phyloP scores from a whole-genome alignment of 1,284 basidiomycete species.

The Caloboletus inedulis region DNA sequence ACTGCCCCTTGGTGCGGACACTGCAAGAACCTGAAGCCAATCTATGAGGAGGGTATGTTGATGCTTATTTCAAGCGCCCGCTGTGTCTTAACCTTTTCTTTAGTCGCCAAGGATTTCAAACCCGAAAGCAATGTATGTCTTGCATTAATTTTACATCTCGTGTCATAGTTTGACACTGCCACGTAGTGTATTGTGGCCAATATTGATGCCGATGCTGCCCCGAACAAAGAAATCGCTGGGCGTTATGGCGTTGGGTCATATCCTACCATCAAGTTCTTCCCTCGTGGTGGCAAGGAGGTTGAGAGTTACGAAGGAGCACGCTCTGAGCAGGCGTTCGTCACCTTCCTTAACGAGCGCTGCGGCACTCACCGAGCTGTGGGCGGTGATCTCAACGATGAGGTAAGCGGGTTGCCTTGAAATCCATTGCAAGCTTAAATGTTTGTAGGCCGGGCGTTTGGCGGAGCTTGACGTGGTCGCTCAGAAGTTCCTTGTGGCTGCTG shows the following conservation, averaged over 20 bases:
- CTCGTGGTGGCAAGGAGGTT: conserved; percentile 62
- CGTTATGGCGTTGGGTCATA: conserved; percentile 73
- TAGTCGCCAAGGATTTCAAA: conserved; percentile 76
- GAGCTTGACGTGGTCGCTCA: conserved; percentile 78
- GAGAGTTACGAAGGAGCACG: conserved; percentile 69
- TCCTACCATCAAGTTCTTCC: conserved; percentile 97
- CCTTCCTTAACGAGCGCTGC: conserved; percentile 84
- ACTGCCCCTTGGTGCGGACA: conserved; percentile 89
- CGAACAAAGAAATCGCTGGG: conserved; percentile 72
- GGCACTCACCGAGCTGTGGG: conserved; percentile 81
- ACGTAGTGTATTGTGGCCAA: conserved; percentile 82
- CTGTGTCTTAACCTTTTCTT: conserved; percentile 16
- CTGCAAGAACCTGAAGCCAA: conserved; percentile 85
- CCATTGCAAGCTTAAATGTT: background rate
- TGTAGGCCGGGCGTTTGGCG: conserved; percentile 75
- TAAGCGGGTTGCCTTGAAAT: conserved; percentile 31
- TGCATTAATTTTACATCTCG: background rate
- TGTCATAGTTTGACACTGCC: conserved; percentile 9
- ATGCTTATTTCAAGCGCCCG: background rate
- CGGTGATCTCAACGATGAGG: conserved; percentile 75
- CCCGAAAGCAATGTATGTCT: conserved; percentile 67
- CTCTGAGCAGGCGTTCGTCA: conserved; percentile 65
- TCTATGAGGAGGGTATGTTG: conserved; percentile 65
- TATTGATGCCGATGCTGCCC: conserved; percentile 83
- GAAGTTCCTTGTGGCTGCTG: conserved; percentile 69